A percentile compares a stretch with the other conserved stretches of the same genome.
phyloP scores from a whole-genome alignment of 208 protist species.

The Trypanosoma lewisi region DNA sequence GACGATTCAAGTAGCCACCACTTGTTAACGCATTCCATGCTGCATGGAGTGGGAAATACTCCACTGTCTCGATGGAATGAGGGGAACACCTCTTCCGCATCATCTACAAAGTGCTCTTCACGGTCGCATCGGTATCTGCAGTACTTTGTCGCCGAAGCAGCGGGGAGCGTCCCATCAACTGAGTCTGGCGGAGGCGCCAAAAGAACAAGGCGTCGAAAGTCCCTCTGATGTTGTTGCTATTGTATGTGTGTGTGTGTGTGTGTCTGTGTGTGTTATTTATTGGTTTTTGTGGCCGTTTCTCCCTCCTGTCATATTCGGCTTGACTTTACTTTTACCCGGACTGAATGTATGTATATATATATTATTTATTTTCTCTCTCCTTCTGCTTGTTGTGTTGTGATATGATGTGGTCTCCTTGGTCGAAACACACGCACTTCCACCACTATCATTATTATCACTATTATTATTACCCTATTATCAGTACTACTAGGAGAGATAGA shows the following conservation, averaged over 20 bases:
- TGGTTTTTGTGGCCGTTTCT: slow-evolving; percentile 16
- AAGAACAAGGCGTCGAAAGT: slow-evolving; percentile 21
- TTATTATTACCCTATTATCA: too few species aligned
- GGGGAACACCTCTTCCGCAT: not conserved
- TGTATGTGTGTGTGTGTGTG: not conserved
- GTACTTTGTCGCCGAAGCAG: slow-evolving; percentile 9
- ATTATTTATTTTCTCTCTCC: too few species aligned
- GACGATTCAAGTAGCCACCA: slow-evolving; percentile 7
- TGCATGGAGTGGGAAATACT: not conserved
- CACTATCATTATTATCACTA: too few species aligned
- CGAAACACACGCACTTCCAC: too few species aligned
- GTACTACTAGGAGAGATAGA: too few species aligned
- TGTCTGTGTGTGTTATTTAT: not conserved
- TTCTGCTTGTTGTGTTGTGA: too few species aligned
- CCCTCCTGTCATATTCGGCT: too few species aligned
- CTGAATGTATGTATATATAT: too few species aligned
- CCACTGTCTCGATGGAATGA: not conserved
- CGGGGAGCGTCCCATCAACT: not conserved
- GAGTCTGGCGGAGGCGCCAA: slow-evolving; percentile 1
- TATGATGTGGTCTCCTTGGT: too few species aligned
- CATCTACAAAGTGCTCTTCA: slow-evolving; percentile 5
- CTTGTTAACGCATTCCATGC: not conserved
- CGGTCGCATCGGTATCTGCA: slow-evolving; percentile 4
- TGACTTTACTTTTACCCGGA: too few species aligned
- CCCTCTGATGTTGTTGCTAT: slow-evolving; percentile 9